These are phyloP conservation scores for Elasticomyces elasticus DNA, from an alignment of 495 filamentous ascomycete species.

Conservation along the genomic window DNA sequence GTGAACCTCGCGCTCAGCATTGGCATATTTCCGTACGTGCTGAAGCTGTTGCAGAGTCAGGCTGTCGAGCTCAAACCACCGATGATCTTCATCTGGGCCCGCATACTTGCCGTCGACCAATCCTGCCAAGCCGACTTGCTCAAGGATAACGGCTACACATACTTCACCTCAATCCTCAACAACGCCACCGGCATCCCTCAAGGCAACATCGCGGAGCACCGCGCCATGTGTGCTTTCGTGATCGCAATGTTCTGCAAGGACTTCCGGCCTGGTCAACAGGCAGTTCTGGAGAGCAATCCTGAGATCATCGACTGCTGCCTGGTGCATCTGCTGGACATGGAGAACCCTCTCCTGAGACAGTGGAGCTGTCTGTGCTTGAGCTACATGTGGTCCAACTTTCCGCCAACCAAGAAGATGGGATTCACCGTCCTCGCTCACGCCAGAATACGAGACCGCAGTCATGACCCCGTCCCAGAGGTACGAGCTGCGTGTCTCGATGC, in stretches of 20 bases:
- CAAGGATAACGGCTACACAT: slow-evolving; percentile 82
- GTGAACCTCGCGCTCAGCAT: slow-evolving; percentile 94
- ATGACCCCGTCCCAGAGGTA: slow-evolving; percentile 91
- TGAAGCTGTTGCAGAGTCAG: slow-evolving; percentile 91
- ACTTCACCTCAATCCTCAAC: slow-evolving; percentile 85
- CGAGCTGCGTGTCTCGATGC: slow-evolving; percentile 87
- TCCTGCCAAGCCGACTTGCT: slow-evolving; percentile 85
- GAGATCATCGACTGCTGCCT: slow-evolving; percentile 81
- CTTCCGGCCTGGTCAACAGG: slow-evolving; percentile 68
- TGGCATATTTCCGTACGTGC: slow-evolving; percentile 95
- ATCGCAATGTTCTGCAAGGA: slow-evolving; percentile 92
- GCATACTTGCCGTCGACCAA: slow-evolving; percentile 89
- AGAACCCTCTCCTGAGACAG: slow-evolving; percentile 82
- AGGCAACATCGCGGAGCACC: slow-evolving; percentile 76
- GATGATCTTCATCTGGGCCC: slow-evolving; percentile 99
- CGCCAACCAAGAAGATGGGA: slow-evolving; percentile 89
- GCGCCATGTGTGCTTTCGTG: slow-evolving; percentile 98
- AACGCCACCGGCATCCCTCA: slow-evolving; percentile 52
- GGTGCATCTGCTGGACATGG: slow-evolving; percentile 65
- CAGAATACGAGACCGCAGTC: slow-evolving; percentile 66
- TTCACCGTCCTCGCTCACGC: slow-evolving; percentile 71
- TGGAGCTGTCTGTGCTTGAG: slow-evolving; percentile 96
- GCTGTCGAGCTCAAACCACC: slow-evolving; percentile 91
- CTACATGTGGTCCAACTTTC: slow-evolving; percentile 82
- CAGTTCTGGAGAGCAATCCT: slow-evolving; percentile 67